Evolutionary conservation across 1,139 yeast genomes (phyloP).

Genomic region (Yamadazyma epiphylla): DNA sequence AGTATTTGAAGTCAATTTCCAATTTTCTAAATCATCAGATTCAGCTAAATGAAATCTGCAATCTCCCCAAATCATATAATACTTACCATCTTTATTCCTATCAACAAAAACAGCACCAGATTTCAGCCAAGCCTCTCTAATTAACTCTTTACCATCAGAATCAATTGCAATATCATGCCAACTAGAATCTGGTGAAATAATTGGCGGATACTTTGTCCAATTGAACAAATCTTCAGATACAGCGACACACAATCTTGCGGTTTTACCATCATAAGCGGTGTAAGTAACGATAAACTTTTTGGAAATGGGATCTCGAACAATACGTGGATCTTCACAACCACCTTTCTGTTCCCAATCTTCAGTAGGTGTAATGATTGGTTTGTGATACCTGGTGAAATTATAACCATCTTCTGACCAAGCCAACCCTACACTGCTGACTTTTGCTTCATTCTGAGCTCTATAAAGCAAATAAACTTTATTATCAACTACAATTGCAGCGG

Average conservation of each 20-base stretch:
- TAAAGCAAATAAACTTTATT: conserved; percentile 36
- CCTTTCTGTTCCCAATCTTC: conserved; percentile 42
- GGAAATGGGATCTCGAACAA: conserved; percentile 34
- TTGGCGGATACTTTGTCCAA: conserved; percentile 40
- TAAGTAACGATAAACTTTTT: conserved; percentile 39
- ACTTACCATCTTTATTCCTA: conserved; percentile 28
- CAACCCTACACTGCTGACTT: conserved; percentile 34
- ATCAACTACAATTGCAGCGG: conserved; percentile 42
- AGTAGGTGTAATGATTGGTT: conserved; percentile 34
- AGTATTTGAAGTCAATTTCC: conserved; percentile 25
- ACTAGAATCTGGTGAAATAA: conserved; percentile 21
- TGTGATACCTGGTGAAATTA: conserved; percentile 26
- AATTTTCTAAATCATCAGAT: conserved; percentile 30
- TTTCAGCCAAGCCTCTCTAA: conserved; percentile 40
- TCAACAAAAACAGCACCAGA: conserved; percentile 43
- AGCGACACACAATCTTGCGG: conserved; percentile 43
- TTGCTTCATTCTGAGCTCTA: conserved; percentile 37
- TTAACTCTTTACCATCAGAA: conserved; percentile 19
- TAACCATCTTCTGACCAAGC: conserved; percentile 44
- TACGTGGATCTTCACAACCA: conserved; percentile 45
- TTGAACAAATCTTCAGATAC: conserved; percentile 34
- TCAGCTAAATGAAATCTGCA: conserved; percentile 36
- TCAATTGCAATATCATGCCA: conserved; percentile 34
- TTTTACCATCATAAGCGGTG: conserved; percentile 35
- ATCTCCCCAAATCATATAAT: conserved; percentile 48